Conservation (phyloP, 768 basidiomycete genomes). For the Mycena epipterygia region DNA sequence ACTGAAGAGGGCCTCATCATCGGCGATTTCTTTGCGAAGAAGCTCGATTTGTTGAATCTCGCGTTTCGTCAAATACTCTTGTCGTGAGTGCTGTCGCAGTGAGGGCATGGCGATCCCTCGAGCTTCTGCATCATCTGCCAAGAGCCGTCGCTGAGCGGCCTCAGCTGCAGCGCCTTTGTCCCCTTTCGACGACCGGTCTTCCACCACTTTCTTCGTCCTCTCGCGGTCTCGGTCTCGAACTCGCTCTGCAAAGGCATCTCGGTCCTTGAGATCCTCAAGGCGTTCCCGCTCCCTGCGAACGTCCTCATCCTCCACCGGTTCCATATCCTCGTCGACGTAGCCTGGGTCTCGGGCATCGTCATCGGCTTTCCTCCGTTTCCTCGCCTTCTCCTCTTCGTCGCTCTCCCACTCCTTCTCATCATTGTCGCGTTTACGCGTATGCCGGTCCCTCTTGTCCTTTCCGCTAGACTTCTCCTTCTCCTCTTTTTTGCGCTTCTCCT, state of each 20-base stretch:
- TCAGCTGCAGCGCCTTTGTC: slow-evolving; percentile 82
- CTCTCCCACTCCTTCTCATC: slow-evolving; percentile 91
- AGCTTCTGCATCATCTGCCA: slow-evolving; percentile 84
- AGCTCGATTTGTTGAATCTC: slow-evolving; percentile 97
- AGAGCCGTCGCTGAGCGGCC: slow-evolving; percentile 80
- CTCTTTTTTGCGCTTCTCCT: slow-evolving; percentile 59
- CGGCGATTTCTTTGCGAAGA: slow-evolving; percentile 91
- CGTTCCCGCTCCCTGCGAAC: slow-evolving; percentile 79
- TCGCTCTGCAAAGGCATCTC: slow-evolving; percentile 95
- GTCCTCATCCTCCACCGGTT: slow-evolving; percentile 78
- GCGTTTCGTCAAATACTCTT: slow-evolving; percentile 96
- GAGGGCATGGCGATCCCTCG: slow-evolving; percentile 71
- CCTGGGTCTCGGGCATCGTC: slow-evolving; percentile 47
- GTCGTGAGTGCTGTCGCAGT: slow-evolving; percentile 89
- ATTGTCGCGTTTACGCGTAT: slow-evolving; percentile 84
- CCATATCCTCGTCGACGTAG: slow-evolving; percentile 59
- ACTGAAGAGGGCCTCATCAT: slow-evolving; percentile 91
- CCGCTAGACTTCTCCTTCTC: slow-evolving; percentile 53
- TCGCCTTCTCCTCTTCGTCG: slow-evolving; percentile 85
- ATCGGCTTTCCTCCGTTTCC: slow-evolving; percentile 74
- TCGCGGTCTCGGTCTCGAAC: slow-evolving; percentile 87
- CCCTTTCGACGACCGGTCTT: slow-evolving; percentile 92
- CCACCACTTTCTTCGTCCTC: slow-evolving; percentile 90
- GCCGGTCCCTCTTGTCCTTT: slow-evolving; percentile 69
- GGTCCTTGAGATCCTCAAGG: slow-evolving; percentile 82